Evolutionary conservation across 2,329 filamentous ascomycete species (phyloP).

Genomic region (Fusarium marasasianum): DNA sequence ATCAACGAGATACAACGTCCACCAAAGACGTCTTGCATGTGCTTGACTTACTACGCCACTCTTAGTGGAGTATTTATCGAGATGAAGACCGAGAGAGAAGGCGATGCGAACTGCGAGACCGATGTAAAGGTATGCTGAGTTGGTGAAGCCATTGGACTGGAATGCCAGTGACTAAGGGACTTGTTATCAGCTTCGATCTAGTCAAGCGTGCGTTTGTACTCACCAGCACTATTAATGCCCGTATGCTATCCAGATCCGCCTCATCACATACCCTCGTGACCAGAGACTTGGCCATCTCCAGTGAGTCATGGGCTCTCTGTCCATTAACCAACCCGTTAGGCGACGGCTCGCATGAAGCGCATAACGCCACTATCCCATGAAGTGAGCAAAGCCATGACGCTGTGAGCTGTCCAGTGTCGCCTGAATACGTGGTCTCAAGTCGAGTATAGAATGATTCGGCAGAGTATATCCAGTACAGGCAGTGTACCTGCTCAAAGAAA

Average conservation of each 20-base stretch:
- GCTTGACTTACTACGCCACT: not conserved
- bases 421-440: not conserved
- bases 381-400: not conserved
- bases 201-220: too few species aligned
- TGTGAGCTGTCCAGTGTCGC: accelerated
- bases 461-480: not conserved
- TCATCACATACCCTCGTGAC: not conserved
- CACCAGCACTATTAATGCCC: not conserved
- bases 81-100: not conserved
- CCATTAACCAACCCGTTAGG: accelerated
- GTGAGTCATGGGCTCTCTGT: not conserved
- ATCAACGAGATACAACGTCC: not conserved
- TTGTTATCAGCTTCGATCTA: too few species aligned
- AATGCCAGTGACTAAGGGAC: not conserved
- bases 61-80: not conserved
- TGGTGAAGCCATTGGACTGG: not conserved
- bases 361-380: accelerated
- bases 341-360: not conserved
- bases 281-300: not conserved
- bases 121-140: not conserved
- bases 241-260: not conserved
- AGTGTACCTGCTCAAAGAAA: not conserved
- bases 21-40: accelerated
- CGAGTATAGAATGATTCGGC: not conserved
- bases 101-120: not conserved